A percentile compares a stretch with the other conserved stretches of the same genome.
Conservation (phyloP, 495 filamentous ascomycete genomes). For the Penicillium bialowiezense region DNA sequence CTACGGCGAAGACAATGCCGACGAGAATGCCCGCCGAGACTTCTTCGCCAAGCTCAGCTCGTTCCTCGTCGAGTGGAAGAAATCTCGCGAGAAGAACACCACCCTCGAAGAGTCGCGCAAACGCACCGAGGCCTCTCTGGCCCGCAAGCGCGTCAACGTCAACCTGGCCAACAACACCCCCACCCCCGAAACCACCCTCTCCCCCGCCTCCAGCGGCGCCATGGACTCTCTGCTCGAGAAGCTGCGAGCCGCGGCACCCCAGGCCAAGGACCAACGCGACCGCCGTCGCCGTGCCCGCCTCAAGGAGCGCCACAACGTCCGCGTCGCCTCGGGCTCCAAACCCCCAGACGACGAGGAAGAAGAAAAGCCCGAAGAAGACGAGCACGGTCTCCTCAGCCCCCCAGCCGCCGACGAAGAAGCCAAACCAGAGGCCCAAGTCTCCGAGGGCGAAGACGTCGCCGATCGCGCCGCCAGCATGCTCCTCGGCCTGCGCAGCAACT, state of each 20-base stretch:
- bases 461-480: constrained; percentile 79
- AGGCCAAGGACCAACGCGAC: constrained; percentile 82
- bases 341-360: constrained; percentile 52
- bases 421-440: constrained; percentile 40
- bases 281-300: constrained; percentile 80
- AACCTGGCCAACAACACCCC: constrained; percentile 45
- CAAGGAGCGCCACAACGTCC: constrained; percentile 89
- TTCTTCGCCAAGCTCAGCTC: constrained; percentile 94
- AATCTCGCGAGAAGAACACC: constrained; percentile 89
- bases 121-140: constrained; percentile 84
- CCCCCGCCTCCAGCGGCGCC: constrained; percentile 79
- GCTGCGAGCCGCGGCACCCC: constrained; percentile 86
- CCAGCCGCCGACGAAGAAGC: constrained; percentile 36
- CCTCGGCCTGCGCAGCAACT: constrained; percentile 70
- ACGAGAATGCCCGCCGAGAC: constrained; percentile 91
- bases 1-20: constrained; percentile 89
- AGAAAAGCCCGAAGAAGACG: constrained; percentile 23
- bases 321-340: constrained; percentile 81
- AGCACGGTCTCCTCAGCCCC: constrained; percentile 39
- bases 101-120: constrained; percentile 75
- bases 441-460: constrained; percentile 71
- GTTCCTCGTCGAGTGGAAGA: constrained; percentile 94
- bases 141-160: constrained; percentile 76
- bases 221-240: constrained; percentile 98
- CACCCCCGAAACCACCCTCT: constrained; percentile 49